Evolutionary conservation across 176 grass and related monocot genomes (phyloP), one percentile per base, ranked within the genome.

Genomic region (Carex parvula): DNA sequence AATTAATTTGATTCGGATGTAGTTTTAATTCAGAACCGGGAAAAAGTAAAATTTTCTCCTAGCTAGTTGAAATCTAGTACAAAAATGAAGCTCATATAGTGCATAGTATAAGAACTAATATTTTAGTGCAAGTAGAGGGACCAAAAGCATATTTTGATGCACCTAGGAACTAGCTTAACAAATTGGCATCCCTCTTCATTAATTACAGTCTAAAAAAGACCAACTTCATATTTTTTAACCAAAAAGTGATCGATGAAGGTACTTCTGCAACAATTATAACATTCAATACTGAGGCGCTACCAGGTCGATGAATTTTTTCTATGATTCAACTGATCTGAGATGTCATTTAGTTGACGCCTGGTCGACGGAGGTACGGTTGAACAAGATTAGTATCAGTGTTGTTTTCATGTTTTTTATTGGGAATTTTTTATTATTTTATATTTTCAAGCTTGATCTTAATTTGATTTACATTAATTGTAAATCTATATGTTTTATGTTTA

Each of bases 41-140:
- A 42, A 75, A 54, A 29, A 6, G 42, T n/a, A 42, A 70, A 46
- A 17, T 71, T 75, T 53, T 53, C 44, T 48, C 46, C 46, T 30
- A 54, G 15, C 46, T 75, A 24, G 71, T 54, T 53, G 20, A 48
- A 29, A 75, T 73, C 70, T 73, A 73, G 70, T 73, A 73, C 70
- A 73, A 8, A 14, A 24, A 44, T 44, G 41, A 44, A 44, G 41
- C 7, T 44, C 41, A 44, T 44, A n/a, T 39, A 57, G 55, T 57
- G 18, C 15, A 46, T 37, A 46, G 55, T 58, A 17, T 15, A 59
- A 18, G 16, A 59, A 8, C n/a, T 18, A 75, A 24, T 78, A 56
- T 78, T 33, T 56, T 56, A 57, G 42, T 55, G 52, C 73, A 78
- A 78, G 50, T 78, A 57, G 50, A 57, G 48, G 26, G 26, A 78